Base-by-base conservation (phyloP, 2,329 filamentous ascomycete species). In the Calcarisporium arbuscula region DNA sequence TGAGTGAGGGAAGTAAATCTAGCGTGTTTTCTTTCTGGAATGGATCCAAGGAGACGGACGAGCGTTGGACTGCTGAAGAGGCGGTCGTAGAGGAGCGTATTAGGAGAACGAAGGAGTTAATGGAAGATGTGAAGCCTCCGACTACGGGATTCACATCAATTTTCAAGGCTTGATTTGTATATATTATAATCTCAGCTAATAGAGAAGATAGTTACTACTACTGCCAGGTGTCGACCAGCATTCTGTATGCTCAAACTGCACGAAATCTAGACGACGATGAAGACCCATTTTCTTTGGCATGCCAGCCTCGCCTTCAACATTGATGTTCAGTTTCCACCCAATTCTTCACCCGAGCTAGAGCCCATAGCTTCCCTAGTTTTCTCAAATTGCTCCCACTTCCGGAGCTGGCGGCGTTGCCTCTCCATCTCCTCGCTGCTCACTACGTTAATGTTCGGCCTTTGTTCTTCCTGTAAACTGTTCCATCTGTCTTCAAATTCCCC, bases 61-160 rank as follows among this genome's bases (percentile, higher is more conserved):
- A 64, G 6, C 58, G 73, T 18, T 77, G 74, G 72, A 60, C 59
- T 7, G 72, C 72, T 0, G 74, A 79, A 51, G 61, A 70, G 41
- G 62, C 64, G 25, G 72, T 77, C 3, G 68, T 77, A 15, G 55
- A 58, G 44, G 74, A 77, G 44, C 56, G 74, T 32, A 60, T 60
- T 35, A 61, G 64, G 39, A 58, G 73, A 44, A 72, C 70, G 3
- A 60, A 59, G 46, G 70, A 75, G 40, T 41, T 78, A 16, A 43
- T 77, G 31, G 70, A 77, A 28, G 67, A 72, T 22, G 40, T 70
- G 3, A 53, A 58, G 41, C 57, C 60, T 19, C 63, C 62, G 1
- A 42, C 43, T 12, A 38, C 50, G 5, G 56, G 57, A 4, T 32
- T 68, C 19, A 38, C 47, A 28, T 54, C 59, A 2, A 43, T 64